These are phyloP conservation scores for Penicillium oxalicum DNA, from an alignment of 2,329 filamentous ascomycete species.

Conservation along the genomic window DNA sequence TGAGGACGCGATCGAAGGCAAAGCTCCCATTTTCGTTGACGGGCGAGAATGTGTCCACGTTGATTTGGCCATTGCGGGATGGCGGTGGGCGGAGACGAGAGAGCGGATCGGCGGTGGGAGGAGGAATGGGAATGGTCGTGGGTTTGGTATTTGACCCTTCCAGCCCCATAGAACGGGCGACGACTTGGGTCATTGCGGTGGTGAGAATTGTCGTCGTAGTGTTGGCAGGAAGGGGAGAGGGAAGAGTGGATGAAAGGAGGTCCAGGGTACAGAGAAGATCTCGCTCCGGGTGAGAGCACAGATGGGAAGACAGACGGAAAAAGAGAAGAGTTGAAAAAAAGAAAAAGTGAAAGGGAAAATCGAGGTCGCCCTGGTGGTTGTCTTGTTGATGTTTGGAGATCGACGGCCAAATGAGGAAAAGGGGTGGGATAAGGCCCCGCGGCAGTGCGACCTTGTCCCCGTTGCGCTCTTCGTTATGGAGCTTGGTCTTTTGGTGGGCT, in stretches of 20 bases:
- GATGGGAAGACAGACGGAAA: too few species aligned
- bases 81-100: slow-evolving; percentile 19
- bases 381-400: not conserved
- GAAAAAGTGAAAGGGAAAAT: too few species aligned
- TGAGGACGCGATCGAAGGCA: slow-evolving; percentile 89
- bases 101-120: slow-evolving; percentile 23
- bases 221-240: not conserved
- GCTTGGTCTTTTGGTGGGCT: not conserved
- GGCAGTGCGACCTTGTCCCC: slow-evolving; percentile 4
- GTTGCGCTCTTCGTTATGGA: not conserved
- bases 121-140: slow-evolving; percentile 25
- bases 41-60: slow-evolving; percentile 66
- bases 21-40: slow-evolving; percentile 95
- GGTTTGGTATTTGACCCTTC: slow-evolving; percentile 21
- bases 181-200: slow-evolving; percentile 22
- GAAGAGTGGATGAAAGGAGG: slow-evolving; percentile 1
- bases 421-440: slow-evolving; percentile 9
- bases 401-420: not conserved
- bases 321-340: too few species aligned
- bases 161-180: slow-evolving; percentile 17
- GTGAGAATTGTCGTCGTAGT: not conserved
- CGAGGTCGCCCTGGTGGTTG: too few species aligned
- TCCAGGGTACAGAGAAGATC: not conserved
- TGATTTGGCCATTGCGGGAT: slow-evolving; percentile 44
- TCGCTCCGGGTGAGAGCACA: too few species aligned